Conservation (phyloP, 805 yeast species). For the Kurtzmaniella fragi region DNA sequence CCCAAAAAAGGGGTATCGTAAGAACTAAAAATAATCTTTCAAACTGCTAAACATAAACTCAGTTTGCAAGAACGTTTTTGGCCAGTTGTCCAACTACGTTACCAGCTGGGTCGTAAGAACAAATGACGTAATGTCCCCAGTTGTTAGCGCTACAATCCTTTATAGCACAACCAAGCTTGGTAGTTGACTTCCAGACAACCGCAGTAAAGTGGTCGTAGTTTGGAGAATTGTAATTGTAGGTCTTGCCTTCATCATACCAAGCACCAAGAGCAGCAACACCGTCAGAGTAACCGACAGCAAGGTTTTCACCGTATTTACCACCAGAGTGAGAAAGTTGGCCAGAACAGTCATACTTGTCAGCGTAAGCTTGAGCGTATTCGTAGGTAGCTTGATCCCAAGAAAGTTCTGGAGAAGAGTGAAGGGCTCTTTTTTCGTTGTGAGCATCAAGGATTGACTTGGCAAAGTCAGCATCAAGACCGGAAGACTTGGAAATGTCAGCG, state of each 20-base stretch:
- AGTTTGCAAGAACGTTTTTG: constrained; percentile 25
- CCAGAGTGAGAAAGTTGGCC: constrained; percentile 33
- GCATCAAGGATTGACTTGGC: constrained; percentile 46
- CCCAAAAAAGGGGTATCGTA: no score
- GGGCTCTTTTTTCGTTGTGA: constrained; percentile 56
- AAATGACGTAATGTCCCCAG: constrained; percentile 59
- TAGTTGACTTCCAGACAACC: constrained; percentile 63
- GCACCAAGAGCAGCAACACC: constrained; percentile 30
- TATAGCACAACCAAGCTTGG: constrained; percentile 67
- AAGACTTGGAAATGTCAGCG: constrained; percentile 8
- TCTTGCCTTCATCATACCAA: constrained; percentile 37
- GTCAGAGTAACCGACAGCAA: constrained; percentile 31
- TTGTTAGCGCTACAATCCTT: constrained; percentile 47
- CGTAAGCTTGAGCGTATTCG: constrained; percentile 45
- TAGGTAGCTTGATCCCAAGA: constrained; percentile 54
- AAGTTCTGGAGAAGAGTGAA: constrained; percentile 47
- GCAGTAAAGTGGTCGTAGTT: constrained; percentile 67
- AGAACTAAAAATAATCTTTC: no score
- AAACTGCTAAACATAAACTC: no score
- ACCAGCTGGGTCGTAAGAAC: constrained; percentile 74
- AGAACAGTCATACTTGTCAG: constrained; percentile 45
- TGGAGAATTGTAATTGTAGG: constrained; percentile 26
- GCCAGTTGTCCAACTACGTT: constrained; percentile 48
- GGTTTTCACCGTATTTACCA: constrained; percentile 38
- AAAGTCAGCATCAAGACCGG: constrained; percentile 23